Conservation (phyloP, 371 early-diverging fungal genomes). For the Syncephalastrum monosporum region DNA sequence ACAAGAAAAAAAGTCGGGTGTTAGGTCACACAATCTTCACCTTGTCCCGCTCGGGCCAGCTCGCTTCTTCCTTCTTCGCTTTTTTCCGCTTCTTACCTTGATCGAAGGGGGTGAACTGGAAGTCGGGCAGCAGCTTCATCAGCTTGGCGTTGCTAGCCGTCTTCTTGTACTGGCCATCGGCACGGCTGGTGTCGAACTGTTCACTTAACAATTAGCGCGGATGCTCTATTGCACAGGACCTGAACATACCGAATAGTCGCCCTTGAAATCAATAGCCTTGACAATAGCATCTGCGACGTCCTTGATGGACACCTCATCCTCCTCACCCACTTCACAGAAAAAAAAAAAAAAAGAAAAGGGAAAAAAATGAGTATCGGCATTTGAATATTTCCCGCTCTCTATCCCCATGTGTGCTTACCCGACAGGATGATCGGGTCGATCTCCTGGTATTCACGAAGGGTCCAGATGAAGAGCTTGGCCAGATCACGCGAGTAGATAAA, state of each 20-base stretch:
- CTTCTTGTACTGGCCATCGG: constrained; percentile 89
- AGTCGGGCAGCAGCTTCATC: constrained; percentile 71
- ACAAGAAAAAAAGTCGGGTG: not conserved
- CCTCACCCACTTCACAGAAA: constrained; percentile 60
- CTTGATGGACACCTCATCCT: constrained; percentile 82
- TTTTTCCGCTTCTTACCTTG: constrained; percentile 42
- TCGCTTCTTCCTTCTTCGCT: no score
- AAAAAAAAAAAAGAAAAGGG: constrained; percentile 7
- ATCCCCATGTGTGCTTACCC: constrained; percentile 43
- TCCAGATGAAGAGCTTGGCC: constrained; percentile 83
- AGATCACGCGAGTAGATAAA: constrained; percentile 87
- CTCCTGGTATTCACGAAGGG: constrained; percentile 75
- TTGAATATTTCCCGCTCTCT: not conserved
- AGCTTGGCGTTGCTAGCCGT: constrained; percentile 85
- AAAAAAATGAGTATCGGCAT: not conserved
- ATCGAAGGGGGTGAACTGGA: constrained; percentile 81
- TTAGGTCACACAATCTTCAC: constrained; percentile 1
- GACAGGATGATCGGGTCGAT: constrained; percentile 84
- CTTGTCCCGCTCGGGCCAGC: not conserved
- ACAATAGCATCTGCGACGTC: constrained; percentile 79
- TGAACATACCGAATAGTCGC: constrained; percentile 51
- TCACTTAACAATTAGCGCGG: not conserved
- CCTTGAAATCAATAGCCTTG: constrained; percentile 65
- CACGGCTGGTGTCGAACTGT: constrained; percentile 72
- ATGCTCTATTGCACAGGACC: no score